These are phyloP conservation scores for Colletotrichum sp. DNA, from an alignment of 2,329 filamentous ascomycete species.

Conservation along the genomic window DNA sequence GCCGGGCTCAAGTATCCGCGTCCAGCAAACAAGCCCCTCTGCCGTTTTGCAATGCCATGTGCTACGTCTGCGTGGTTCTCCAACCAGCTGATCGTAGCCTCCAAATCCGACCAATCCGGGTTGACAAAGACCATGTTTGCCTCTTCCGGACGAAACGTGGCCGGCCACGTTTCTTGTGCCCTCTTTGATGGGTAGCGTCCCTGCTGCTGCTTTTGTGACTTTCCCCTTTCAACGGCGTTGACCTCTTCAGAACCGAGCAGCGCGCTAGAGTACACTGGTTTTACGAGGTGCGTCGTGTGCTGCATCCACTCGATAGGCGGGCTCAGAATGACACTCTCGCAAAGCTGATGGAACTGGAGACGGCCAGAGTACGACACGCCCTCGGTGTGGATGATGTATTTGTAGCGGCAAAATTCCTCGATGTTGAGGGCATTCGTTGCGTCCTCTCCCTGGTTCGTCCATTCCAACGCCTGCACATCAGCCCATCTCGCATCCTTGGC, in stretches of 20 bases:
- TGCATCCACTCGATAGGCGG: slow-evolving; percentile 55
- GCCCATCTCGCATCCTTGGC: slow-evolving; percentile 48
- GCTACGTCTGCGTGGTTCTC: slow-evolving; percentile 47
- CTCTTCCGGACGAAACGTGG: slow-evolving; percentile 34
- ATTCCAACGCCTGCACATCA: slow-evolving; percentile 48
- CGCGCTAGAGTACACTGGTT: slow-evolving; percentile 46
- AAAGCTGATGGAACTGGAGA: slow-evolving; percentile 57
- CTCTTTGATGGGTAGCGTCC: neutral
- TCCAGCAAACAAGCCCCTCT: slow-evolving; percentile 47
- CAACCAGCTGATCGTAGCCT: slow-evolving; percentile 49
- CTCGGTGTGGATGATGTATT: slow-evolving; percentile 58
- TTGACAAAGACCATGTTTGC: slow-evolving; percentile 57
- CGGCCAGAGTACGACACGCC: slow-evolving; percentile 59
- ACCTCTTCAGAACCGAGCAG: slow-evolving; percentile 18
- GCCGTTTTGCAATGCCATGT: slow-evolving; percentile 50
- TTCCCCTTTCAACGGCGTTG: no score
- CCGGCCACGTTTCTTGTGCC: slow-evolving; percentile 40
- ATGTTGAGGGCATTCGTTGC: slow-evolving; percentile 50
- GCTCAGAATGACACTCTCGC: slow-evolving; percentile 51
- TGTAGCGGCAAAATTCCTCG: slow-evolving; percentile 56
- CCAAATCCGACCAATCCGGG: slow-evolving; percentile 57
- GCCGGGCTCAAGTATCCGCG: slow-evolving; percentile 53
- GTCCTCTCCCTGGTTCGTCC: slow-evolving; percentile 35
- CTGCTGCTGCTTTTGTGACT: neutral
- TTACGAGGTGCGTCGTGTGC: slow-evolving; percentile 53